Percentiles rank a stretch among this genome's conserved stretches.
Evolutionary conservation across 352 stramenopile genomes (phyloP).

Genomic region (Bremia lactucae): DNA sequence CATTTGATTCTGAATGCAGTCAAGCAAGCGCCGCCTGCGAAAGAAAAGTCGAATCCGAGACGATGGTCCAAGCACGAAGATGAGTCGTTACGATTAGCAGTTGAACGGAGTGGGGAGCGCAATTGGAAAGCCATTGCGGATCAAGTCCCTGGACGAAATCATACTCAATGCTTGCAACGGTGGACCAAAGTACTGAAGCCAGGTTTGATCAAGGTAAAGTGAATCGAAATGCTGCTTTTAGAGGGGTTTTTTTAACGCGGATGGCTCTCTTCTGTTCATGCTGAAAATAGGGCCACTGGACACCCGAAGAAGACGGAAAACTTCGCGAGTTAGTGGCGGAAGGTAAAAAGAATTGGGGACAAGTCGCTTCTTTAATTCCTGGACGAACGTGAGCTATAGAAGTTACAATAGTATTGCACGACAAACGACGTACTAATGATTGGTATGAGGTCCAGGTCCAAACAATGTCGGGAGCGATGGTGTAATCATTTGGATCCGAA

Average conservation of each 20-base stretch:
- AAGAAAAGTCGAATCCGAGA: constrained; percentile 79
- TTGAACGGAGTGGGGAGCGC: constrained; percentile 78
- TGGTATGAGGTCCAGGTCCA: constrained; percentile 58
- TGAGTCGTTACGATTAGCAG: constrained; percentile 68
- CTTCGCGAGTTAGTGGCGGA: constrained; percentile 75
- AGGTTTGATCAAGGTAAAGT: constrained; percentile 84
- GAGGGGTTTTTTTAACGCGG: too few species aligned
- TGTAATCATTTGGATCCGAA: constrained; percentile 88
- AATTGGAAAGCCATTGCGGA: constrained; percentile 89
- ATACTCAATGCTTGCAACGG: constrained; percentile 88
- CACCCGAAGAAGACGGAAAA: constrained; percentile 83
- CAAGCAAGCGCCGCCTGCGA: constrained; percentile 65
- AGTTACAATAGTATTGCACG: constrained; percentile 1
- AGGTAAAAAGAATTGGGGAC: constrained; percentile 87
- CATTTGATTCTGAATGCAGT: constrained; percentile 68
- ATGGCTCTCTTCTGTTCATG: constrained; percentile 1
- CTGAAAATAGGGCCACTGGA: constrained; percentile 77
- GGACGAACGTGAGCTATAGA: constrained; percentile 63
- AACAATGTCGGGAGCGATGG: constrained; percentile 89
- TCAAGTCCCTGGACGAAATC: constrained; percentile 84
- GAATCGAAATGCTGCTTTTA: too few species aligned
- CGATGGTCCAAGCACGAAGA: constrained; percentile 81
- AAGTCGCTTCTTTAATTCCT: constrained; percentile 72
- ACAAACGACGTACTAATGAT: too few species aligned
- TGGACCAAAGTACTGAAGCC: constrained; percentile 91